Percentiles rank a stretch among this genome's conserved stretches.
Conservation (phyloP, 805 yeast genomes). For the Starmerella geochares region DNA sequence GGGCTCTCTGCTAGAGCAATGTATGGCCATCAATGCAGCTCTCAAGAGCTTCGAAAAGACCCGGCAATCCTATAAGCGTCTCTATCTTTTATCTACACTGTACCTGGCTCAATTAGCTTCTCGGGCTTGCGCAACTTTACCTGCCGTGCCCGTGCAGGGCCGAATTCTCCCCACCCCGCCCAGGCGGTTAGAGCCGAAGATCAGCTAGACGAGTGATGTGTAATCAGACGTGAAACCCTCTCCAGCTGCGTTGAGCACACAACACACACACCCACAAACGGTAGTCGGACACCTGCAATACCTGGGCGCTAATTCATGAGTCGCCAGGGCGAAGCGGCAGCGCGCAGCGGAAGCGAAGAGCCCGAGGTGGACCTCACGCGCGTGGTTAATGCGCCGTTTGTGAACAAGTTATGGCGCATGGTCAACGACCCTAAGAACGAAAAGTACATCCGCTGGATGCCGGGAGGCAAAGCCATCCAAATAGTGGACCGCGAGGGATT, state of each 20-base stretch:
- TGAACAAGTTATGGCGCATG: conserved; percentile 90
- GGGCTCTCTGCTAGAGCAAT: neutral
- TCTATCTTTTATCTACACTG: too few relatives aligned
- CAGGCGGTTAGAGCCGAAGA: too few relatives aligned
- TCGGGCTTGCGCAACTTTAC: too few relatives aligned
- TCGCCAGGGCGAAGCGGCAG: conserved; percentile 28
- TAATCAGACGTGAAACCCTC: conserved; percentile 2
- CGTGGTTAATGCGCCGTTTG: conserved; percentile 54
- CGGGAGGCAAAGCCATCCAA: conserved; percentile 75
- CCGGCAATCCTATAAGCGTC: too few relatives aligned
- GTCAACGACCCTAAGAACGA: conserved; percentile 68
- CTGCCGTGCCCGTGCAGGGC: too few relatives aligned
- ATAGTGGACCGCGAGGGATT: conserved; percentile 75
- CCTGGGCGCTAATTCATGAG: conserved; percentile 23
- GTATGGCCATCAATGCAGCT: neutral
- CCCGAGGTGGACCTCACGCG: conserved; percentile 29
- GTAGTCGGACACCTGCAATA: neutral
- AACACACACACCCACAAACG: neutral
- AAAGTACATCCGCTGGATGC: conserved; percentile 70
- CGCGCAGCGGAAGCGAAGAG: conserved; percentile 8
- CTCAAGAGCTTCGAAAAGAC: too few relatives aligned
- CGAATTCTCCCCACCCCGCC: too few relatives aligned
- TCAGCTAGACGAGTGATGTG: neutral
- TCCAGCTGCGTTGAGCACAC: neutral
- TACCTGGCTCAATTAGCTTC: too few relatives aligned